Conservation (phyloP, 2,329 filamentous ascomycete species). For the Alternaria sp. region DNA sequence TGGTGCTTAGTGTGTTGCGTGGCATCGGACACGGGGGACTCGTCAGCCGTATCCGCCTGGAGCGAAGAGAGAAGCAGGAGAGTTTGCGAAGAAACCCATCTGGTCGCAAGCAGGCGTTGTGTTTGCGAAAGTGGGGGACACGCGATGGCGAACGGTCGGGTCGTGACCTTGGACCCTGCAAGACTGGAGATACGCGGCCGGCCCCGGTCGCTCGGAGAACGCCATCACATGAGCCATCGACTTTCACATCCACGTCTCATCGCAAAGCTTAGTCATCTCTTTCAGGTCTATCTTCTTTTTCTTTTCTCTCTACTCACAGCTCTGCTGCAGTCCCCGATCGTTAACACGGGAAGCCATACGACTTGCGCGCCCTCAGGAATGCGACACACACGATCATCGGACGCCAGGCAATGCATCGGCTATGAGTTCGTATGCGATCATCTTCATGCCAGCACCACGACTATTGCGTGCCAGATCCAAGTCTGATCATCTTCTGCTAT, state of each 20-base stretch:
- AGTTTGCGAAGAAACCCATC: slow-evolving; percentile 30
- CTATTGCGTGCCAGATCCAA: background rate
- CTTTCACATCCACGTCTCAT: background rate
- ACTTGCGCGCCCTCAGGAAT: background rate
- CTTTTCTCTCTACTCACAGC: background rate
- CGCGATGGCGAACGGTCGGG: slow-evolving; percentile 44
- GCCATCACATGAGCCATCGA: background rate
- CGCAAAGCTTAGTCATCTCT: background rate
- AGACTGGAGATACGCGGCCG: slow-evolving; percentile 23
- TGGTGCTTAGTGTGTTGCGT: slow-evolving; percentile 15
- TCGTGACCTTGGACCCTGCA: slow-evolving; percentile 10
- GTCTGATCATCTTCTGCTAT: background rate
- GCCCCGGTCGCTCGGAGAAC: slow-evolving; percentile 28
- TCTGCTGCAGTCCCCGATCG: background rate
- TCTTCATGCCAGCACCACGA: background rate
- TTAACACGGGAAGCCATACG: background rate
- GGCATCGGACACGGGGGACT: background rate
- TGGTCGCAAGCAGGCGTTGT: slow-evolving; percentile 24
- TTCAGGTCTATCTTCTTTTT: background rate
- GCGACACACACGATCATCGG: background rate
- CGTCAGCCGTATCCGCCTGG: slow-evolving; percentile 34
- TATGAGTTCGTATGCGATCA: background rate
- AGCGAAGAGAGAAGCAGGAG: slow-evolving; percentile 3
- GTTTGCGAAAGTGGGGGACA: slow-evolving; percentile 46
- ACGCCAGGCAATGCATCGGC: background rate